Evolutionary conservation across 2,329 filamentous ascomycete genomes (phyloP).

Genomic region (Botrytis galanthina): DNA sequence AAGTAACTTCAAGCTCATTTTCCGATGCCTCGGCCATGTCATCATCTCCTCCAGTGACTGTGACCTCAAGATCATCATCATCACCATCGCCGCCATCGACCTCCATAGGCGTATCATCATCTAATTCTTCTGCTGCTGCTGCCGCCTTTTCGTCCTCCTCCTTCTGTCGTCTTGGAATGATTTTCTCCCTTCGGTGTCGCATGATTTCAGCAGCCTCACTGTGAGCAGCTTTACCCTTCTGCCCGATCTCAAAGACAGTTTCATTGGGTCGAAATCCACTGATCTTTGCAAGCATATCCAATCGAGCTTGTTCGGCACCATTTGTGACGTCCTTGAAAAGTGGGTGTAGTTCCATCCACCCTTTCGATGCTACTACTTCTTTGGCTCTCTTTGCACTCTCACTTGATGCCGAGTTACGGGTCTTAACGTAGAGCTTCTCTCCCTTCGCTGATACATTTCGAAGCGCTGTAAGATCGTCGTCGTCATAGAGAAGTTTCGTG

Average conservation of each 20-base stretch:
- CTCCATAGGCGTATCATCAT: conserved; percentile 33
- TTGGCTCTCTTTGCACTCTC: conserved; percentile 89
- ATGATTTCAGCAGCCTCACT: conserved; percentile 72
- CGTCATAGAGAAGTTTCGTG: conserved; percentile 72
- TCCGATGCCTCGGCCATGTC: conserved; percentile 60
- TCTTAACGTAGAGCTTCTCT: conserved; percentile 88
- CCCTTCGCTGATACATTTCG: conserved; percentile 78
- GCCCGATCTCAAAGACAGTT: conserved; percentile 93
- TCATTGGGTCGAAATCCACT: conserved; percentile 86
- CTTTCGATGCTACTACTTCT: conserved; percentile 66
- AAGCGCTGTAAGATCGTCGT: conserved; percentile 69
- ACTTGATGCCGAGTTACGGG: conserved; percentile 82
- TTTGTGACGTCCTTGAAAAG: conserved; percentile 73
- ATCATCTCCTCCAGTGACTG: conserved; percentile 37
- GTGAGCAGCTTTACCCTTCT: conserved; percentile 61
- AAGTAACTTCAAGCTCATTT: conserved; percentile 65
- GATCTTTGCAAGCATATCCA: conserved; percentile 84
- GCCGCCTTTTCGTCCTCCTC: conserved; percentile 44
- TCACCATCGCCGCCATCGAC: conserved; percentile 41
- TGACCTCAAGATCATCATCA: conserved; percentile 42
- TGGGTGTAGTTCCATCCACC: conserved; percentile 73
- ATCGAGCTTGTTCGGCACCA: conserved; percentile 66
- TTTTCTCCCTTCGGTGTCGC: conserved; percentile 67
- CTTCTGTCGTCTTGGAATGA: conserved; percentile 52
- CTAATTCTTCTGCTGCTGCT: conserved; percentile 30